Evolutionary conservation across 768 basidiomycete species (phyloP).

Genomic region (Calocera viscosa): DNA sequence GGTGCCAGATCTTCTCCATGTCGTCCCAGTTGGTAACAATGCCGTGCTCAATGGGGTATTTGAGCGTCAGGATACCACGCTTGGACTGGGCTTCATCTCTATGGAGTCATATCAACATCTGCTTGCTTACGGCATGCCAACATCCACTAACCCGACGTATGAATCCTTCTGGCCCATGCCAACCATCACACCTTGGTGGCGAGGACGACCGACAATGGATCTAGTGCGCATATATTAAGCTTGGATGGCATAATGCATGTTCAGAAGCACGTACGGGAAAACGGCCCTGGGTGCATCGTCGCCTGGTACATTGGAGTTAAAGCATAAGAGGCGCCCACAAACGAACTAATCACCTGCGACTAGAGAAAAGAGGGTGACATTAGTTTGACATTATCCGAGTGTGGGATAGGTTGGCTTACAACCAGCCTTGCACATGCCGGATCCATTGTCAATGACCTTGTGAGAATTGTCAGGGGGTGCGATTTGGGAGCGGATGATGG

Average conservation of each 20-base stretch:
- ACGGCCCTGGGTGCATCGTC: slow-evolving; percentile 87
- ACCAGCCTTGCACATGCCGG: slow-evolving; percentile 99
- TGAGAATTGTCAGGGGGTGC: not conserved
- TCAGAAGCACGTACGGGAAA: slow-evolving; percentile 62
- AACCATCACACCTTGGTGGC: slow-evolving; percentile 92
- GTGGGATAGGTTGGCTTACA: slow-evolving; percentile 38
- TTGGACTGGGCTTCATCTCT: slow-evolving; percentile 89
- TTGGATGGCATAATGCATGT: not conserved
- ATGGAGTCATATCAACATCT: slow-evolving; percentile 8
- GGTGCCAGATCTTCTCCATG: slow-evolving; percentile 99
- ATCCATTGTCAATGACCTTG: slow-evolving; percentile 75
- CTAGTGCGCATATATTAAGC: slow-evolving; percentile 27
- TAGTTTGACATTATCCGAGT: slow-evolving; percentile 13
- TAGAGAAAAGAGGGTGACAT: slow-evolving; percentile 25
- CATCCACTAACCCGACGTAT: slow-evolving; percentile 65
- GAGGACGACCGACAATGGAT: slow-evolving; percentile 88
- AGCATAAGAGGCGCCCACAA: not conserved
- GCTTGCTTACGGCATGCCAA: slow-evolving; percentile 9
- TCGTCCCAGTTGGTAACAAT: slow-evolving; percentile 98
- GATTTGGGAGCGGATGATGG: not conserved
- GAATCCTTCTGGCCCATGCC: slow-evolving; percentile 96
- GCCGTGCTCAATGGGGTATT: slow-evolving; percentile 90
- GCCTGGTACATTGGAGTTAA: slow-evolving; percentile 35
- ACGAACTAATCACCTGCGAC: slow-evolving; percentile 45
- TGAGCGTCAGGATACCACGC: slow-evolving; percentile 85